A percentile compares a stretch with the other conserved stretches of the same genome.
These are phyloP conservation scores for Populus tomentosa DNA, from an alignment of 441 rosid genomes.

Conservation along the genomic window DNA sequence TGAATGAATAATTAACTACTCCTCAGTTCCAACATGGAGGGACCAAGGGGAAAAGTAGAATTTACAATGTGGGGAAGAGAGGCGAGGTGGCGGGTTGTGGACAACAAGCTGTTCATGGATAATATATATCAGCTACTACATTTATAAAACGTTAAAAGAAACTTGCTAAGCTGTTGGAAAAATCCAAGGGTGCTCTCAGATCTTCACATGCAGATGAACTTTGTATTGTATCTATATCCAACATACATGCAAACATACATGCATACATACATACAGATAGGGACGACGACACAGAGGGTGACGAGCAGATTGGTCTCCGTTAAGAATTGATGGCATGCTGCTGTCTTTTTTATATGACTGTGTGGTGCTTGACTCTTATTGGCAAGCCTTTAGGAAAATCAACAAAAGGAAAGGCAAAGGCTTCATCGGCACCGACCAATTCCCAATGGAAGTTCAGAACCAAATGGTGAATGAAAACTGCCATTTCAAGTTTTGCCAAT, in stretches of 20 bases:
- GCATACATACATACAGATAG: not conserved
- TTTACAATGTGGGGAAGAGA: conserved; percentile 11
- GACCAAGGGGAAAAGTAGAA: not conserved
- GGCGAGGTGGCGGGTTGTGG: no score
- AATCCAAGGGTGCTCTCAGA: conserved; percentile 7
- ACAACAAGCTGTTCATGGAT: no score
- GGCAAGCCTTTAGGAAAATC: conserved; percentile 95
- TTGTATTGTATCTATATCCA: not conserved
- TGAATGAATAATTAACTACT: conserved; percentile 9
- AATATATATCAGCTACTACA: not conserved
- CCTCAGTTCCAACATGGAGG: conserved; percentile 15
- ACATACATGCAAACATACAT: not conserved
- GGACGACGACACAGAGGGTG: not conserved
- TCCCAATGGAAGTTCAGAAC: conserved; percentile 79
- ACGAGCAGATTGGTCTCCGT: not conserved
- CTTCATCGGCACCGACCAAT: conserved; percentile 59
- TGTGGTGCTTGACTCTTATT: conserved; percentile 47
- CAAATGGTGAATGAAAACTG: conserved; percentile 83
- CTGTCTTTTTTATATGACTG: not conserved
- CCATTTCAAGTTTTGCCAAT: conserved; percentile 89
- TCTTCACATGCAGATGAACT: not conserved
- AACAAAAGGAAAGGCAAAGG: conserved; percentile 81
- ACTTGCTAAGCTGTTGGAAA: conserved; percentile 5
- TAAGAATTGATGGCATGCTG: not conserved
- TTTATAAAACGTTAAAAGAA: not conserved